Percentiles rank a stretch among this genome's conserved stretches.
These are phyloP conservation scores for Tricholoma flavovirens DNA, from an alignment of 768 basidiomycete genomes.

Conservation along the genomic window DNA sequence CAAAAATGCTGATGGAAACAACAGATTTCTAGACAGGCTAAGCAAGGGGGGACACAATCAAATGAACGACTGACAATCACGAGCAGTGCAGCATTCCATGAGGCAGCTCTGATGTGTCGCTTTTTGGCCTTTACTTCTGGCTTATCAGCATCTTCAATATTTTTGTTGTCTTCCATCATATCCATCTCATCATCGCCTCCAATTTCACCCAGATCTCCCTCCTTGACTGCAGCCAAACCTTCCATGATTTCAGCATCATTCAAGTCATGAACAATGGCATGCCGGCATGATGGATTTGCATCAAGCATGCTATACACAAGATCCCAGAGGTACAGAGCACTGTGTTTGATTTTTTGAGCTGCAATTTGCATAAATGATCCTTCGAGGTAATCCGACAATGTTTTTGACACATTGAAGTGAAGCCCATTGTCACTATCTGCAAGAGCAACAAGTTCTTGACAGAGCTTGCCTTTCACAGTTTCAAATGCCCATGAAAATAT, in stretches of 20 bases:
- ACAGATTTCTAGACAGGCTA: neutral
- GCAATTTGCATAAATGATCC: no score
- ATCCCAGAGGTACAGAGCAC: neutral
- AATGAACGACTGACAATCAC: neutral
- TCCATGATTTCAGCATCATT: neutral
- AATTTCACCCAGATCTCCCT: neutral
- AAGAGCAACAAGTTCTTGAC: no score
- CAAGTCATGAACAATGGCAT: neutral
- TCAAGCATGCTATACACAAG: neutral
- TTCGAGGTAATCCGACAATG: no score
- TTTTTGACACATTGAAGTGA: no score
- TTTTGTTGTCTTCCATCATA: neutral
- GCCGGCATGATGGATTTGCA: neutral
- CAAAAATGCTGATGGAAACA: neutral
- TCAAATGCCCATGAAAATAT: no score
- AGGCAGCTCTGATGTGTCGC: neutral
- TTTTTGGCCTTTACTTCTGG: neutral
- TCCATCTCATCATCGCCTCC: neutral
- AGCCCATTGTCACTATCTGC: no score
- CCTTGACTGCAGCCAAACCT: neutral
- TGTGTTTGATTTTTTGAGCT: neutral
- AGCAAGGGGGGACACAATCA: neutral
- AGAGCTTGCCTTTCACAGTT: no score
- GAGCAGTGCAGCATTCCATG: neutral
- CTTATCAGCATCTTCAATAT: neutral